A percentile compares a stretch with the other conserved stretches of the same genome.
Evolutionary conservation across 75 land plant species (phyloP).

Genomic region (Pinus taeda): DNA sequence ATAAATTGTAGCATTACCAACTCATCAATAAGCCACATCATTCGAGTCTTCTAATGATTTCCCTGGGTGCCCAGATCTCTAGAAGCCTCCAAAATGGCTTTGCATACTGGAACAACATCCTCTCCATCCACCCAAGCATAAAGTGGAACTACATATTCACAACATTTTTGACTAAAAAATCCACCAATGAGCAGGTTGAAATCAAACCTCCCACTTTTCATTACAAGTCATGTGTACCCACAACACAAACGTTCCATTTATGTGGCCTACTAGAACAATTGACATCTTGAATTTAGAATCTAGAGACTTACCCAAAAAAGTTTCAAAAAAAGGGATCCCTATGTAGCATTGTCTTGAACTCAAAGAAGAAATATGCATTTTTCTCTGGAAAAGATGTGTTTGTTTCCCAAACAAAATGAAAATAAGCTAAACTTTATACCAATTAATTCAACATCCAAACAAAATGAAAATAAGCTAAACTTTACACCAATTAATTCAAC

Average conservation of each 20-base stretch:
- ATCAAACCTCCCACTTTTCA: constrained; percentile 72
- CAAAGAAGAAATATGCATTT: background rate
- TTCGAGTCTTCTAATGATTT: constrained; percentile 88
- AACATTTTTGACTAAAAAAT: constrained; percentile 91
- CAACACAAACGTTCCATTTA: constrained; percentile 97
- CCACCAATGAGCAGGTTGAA: constrained; percentile 97
- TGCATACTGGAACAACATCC: constrained; percentile 65
- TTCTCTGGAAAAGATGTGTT: background rate
- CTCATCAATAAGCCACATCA: constrained; percentile 99
- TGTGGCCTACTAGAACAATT: constrained; percentile 61
- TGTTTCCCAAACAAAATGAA: background rate
- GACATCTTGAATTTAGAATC: background rate
- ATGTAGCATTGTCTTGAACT: no score
- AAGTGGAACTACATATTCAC: constrained; percentile 84
- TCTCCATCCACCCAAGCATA: constrained; percentile 94
- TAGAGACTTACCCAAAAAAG: background rate
- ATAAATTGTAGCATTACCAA: constrained; percentile 48
- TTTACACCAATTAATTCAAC: background rate
- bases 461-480: background rate
- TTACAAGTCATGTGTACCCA: constrained; percentile 95
- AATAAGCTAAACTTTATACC: background rate
- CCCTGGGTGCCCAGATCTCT: constrained; percentile 88
- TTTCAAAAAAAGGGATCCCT: no score
- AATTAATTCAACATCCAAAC: background rate
- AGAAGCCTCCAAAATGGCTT: constrained; percentile 80